phyloP scores from a whole-genome alignment of 805 yeast species.

The Pichia scutulata region DNA sequence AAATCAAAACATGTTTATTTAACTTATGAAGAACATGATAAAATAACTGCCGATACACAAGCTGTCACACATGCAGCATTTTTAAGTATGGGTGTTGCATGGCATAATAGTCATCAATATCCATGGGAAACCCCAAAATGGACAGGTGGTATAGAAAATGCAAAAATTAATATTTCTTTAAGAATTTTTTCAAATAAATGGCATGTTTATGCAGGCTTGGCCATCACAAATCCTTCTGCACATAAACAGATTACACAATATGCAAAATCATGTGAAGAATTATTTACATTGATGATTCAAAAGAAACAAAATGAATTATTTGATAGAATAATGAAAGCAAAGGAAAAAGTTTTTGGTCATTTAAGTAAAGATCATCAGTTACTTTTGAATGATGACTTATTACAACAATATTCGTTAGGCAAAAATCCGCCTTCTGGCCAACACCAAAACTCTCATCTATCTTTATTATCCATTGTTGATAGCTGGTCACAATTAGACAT shows the following conservation, averaged over 20 bases:
- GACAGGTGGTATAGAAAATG: slow-evolving; percentile 93
- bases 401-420: slow-evolving; percentile 73
- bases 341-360: slow-evolving; percentile 67
- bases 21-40: slow-evolving; percentile 84
- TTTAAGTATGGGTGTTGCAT: slow-evolving; percentile 92
- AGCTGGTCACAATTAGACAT: slow-evolving; percentile 83
- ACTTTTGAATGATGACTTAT: slow-evolving; percentile 65
- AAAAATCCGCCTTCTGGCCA: slow-evolving; percentile 59
- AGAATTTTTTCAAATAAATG: slow-evolving; percentile 90
- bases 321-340: slow-evolving; percentile 57
- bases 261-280: slow-evolving; percentile 73
- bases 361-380: slow-evolving; percentile 48
- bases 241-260: slow-evolving; percentile 88
- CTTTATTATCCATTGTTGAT: slow-evolving; percentile 85
- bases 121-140: slow-evolving; percentile 88
- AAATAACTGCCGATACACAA: slow-evolving; percentile 95
- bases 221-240: slow-evolving; percentile 92
- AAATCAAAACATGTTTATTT: slow-evolving; percentile 70
- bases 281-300: slow-evolving; percentile 77
- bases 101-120: slow-evolving; percentile 75
- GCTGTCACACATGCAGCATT: slow-evolving; percentile 98
- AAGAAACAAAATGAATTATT: slow-evolving; percentile 51
- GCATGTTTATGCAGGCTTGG: slow-evolving; percentile 98
- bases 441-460: slow-evolving; percentile 82
- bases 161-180: slow-evolving; percentile 86